Conservation (phyloP, 1,139 yeast species). For the Scheffersomyces insectosa region DNA sequence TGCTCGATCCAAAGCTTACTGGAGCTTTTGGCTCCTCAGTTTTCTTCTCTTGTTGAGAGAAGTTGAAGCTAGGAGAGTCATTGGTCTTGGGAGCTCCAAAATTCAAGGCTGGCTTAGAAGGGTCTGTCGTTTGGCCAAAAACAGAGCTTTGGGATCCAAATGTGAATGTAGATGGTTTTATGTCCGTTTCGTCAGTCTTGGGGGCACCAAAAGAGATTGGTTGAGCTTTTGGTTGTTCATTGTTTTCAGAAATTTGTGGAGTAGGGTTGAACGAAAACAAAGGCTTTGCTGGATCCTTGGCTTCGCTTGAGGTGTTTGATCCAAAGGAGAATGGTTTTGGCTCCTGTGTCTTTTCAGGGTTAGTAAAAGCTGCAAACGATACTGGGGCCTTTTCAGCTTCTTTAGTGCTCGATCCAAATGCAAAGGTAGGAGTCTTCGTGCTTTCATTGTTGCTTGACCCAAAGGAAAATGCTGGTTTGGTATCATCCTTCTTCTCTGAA, state of each 20-base stretch:
- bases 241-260: neutral
- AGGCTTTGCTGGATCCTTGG: neutral
- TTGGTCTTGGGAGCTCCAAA: neutral
- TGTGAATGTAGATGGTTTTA: conserved; percentile 10
- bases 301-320: neutral
- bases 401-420: neutral
- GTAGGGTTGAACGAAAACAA: neutral
- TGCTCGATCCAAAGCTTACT: neutral
- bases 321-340: conserved; percentile 1
- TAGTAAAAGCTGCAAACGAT: neutral
- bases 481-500: neutral
- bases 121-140: neutral
- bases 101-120: conserved; percentile 1
- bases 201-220: conserved; percentile 10
- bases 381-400: too few relatives aligned
- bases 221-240: conserved; percentile 1
- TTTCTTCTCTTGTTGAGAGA: neutral
- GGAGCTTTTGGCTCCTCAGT: neutral
- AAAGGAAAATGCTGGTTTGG: conserved; percentile 5
- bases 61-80: neutral
- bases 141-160: conserved; percentile 8
- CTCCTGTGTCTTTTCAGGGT: neutral
- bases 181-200: conserved; percentile 9
- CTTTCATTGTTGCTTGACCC: neutral
- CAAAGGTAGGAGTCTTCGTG: neutral